Evolutionary conservation across 257 asterid species (phyloP).

Genomic region (Plectranthus barbatus): DNA sequence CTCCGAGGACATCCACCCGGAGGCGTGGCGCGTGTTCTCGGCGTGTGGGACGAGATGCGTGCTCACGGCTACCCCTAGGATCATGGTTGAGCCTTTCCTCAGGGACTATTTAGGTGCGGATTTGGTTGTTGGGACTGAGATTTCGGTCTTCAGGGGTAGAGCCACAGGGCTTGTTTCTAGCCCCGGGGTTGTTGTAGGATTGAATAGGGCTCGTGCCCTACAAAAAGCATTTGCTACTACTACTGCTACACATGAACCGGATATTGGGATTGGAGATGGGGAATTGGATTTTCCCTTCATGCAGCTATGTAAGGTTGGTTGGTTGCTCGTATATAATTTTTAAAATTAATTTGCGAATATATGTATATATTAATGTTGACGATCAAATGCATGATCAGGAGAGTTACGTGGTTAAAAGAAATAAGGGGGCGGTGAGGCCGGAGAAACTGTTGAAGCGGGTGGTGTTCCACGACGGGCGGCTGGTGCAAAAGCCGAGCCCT

Average conservation of each 20-base stretch:
- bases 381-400: constrained; percentile 38
- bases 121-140: constrained; percentile 64
- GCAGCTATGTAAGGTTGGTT: constrained; percentile 58
- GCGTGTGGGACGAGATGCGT: constrained; percentile 55
- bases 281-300: constrained; percentile 50
- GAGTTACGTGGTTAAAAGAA: constrained; percentile 36
- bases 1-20: constrained; percentile 51
- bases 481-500: constrained; percentile 55
- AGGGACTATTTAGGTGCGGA: constrained; percentile 58
- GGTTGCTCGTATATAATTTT: too few species aligned
- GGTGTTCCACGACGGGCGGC: constrained; percentile 72
- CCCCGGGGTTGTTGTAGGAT: constrained; percentile 50
- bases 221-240: constrained; percentile 16
- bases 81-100: constrained; percentile 59
- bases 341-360: too few species aligned
- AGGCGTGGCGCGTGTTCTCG: constrained; percentile 60
- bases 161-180: constrained; percentile 52
- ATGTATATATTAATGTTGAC: too few species aligned
- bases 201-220: constrained; percentile 39
- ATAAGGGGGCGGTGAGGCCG: constrained; percentile 15
- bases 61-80: constrained; percentile 59
- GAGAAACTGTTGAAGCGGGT: constrained; percentile 47
- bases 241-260: constrained; percentile 18
- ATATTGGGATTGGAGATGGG: constrained; percentile 57
- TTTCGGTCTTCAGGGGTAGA: constrained; percentile 31